Conservation (phyloP, 2,329 filamentous ascomycete genomes). For the Aspergillus intermedius region DNA sequence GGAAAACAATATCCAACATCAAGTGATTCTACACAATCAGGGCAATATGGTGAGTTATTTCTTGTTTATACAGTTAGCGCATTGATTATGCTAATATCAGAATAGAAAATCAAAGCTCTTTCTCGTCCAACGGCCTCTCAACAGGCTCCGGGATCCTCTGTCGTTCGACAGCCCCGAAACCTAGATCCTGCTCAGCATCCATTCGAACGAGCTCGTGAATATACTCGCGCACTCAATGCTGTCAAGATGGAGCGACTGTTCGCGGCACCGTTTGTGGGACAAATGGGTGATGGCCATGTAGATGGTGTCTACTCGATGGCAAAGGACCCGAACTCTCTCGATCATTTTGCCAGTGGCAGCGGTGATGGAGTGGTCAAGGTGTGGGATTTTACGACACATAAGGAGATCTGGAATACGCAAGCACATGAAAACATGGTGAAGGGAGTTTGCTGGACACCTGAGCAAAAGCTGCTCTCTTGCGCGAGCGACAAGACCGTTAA, state of each 20-base stretch:
- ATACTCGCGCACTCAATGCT: slow-evolving; percentile 70
- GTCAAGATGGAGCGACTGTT: slow-evolving; percentile 94
- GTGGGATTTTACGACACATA: slow-evolving; percentile 69
- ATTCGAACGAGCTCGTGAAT: slow-evolving; percentile 85
- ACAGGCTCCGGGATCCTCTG: slow-evolving; percentile 42
- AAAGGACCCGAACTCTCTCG: slow-evolving; percentile 68
- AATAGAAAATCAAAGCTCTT: slow-evolving; percentile 52
- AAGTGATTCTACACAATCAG: slow-evolving; percentile 9
- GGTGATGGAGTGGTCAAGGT: slow-evolving; percentile 93
- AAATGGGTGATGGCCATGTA: slow-evolving; percentile 84
- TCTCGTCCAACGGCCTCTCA: slow-evolving; percentile 42
- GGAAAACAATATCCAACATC: slow-evolving; percentile 1
- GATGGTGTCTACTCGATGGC: slow-evolving; percentile 81
- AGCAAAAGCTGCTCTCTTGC: slow-evolving; percentile 79
- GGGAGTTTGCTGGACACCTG: slow-evolving; percentile 79
- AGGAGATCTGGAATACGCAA: slow-evolving; percentile 68
- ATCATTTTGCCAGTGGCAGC: slow-evolving; percentile 72
- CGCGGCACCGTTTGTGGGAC: slow-evolving; percentile 72
- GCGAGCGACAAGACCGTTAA: slow-evolving; percentile 82
- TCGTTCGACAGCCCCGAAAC: slow-evolving; percentile 42
- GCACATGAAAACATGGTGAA: slow-evolving; percentile 95
- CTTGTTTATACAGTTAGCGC: neutral
- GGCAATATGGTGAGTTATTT: slow-evolving; percentile 25
- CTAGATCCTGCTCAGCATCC: slow-evolving; percentile 81
- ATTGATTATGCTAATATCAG: slow-evolving; percentile 5